Conservation (phyloP, 2,329 filamentous ascomycete genomes). For the Niveomyces coronatus region DNA sequence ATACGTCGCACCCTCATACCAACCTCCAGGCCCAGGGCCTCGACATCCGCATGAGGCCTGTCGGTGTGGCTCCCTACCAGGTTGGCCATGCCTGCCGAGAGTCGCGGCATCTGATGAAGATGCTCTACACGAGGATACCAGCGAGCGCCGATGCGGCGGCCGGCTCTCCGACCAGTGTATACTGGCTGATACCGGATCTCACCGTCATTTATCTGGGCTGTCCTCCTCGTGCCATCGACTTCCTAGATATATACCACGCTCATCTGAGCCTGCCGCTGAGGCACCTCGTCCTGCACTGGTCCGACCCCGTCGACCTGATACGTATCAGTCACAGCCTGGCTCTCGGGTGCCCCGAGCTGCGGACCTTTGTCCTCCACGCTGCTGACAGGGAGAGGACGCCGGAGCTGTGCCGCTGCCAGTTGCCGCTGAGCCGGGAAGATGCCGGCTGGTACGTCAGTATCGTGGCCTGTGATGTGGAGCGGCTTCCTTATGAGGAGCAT, state of each 20-base stretch:
- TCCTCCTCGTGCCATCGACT: conserved; percentile 7
- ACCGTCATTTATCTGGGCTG: conserved; percentile 7
- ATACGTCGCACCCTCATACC: conserved; percentile 6
- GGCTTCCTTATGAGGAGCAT: conserved; percentile 5
- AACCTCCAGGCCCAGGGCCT: conserved; percentile 7
- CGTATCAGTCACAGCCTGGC: conserved; percentile 5
- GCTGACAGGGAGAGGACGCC: conserved; percentile 1
- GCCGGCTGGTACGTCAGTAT: conserved; percentile 4
- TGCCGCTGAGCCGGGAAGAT: neutral
- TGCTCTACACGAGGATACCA: conserved; percentile 2
- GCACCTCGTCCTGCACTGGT: conserved; percentile 6
- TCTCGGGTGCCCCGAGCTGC: conserved; percentile 3
- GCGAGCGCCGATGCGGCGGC: neutral
- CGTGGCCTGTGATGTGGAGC: neutral
- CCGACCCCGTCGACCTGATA: conserved; percentile 3
- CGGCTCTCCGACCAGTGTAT: neutral
- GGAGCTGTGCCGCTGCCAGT: conserved; percentile 6
- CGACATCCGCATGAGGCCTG: conserved; percentile 4
- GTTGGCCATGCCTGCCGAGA: conserved; percentile 7
- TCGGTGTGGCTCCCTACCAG: conserved; percentile 1
- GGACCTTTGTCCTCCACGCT: conserved; percentile 4
- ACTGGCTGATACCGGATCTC: conserved; percentile 8
- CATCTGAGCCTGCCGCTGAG: conserved; percentile 2
- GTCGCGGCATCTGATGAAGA: conserved; percentile 4
- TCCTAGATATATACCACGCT: conserved; percentile 6